Percentiles rank a stretch among this genome's conserved stretches.
Conservation (phyloP, 2,329 filamentous ascomycete genomes). For the Penicillium sp. region DNA sequence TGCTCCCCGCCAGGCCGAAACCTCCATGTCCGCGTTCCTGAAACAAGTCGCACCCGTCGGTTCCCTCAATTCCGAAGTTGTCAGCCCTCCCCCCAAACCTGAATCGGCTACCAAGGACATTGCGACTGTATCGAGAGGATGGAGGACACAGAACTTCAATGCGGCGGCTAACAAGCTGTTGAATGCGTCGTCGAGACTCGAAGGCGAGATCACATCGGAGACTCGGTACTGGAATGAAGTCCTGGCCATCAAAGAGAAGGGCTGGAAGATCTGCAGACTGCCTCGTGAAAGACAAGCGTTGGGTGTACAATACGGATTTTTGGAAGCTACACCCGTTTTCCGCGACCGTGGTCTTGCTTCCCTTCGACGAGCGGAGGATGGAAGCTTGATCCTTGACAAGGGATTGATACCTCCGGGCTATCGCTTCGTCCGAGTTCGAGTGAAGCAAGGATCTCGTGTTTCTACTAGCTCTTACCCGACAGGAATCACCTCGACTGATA, state of each 20-base stretch:
- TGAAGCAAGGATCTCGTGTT: slow-evolving; percentile 55
- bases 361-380: slow-evolving; percentile 68
- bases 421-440: slow-evolving; percentile 62
- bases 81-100: slow-evolving; percentile 58
- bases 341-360: slow-evolving; percentile 73
- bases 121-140: slow-evolving; percentile 58
- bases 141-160: slow-evolving; percentile 73
- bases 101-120: slow-evolving; percentile 53
- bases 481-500: slow-evolving; percentile 13
- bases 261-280: slow-evolving; percentile 79
- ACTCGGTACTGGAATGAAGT: slow-evolving; percentile 86
- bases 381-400: slow-evolving; percentile 69
- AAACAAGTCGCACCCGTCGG: slow-evolving; percentile 69
- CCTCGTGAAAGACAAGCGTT: slow-evolving; percentile 69
- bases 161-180: slow-evolving; percentile 69
- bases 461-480: slow-evolving; percentile 51
- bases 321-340: slow-evolving; percentile 62
- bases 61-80: slow-evolving; percentile 64
- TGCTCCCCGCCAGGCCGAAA: slow-evolving; percentile 62
- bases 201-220: slow-evolving; percentile 73
- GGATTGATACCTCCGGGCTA: slow-evolving; percentile 48
- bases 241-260: slow-evolving; percentile 70
- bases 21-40: slow-evolving; percentile 65
- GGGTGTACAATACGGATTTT: slow-evolving; percentile 83
- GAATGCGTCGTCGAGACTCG: slow-evolving; percentile 65